These are phyloP conservation scores for Oenanthe sinensis DNA, from an alignment of 129 eudicot species.

Conservation along the genomic window DNA sequence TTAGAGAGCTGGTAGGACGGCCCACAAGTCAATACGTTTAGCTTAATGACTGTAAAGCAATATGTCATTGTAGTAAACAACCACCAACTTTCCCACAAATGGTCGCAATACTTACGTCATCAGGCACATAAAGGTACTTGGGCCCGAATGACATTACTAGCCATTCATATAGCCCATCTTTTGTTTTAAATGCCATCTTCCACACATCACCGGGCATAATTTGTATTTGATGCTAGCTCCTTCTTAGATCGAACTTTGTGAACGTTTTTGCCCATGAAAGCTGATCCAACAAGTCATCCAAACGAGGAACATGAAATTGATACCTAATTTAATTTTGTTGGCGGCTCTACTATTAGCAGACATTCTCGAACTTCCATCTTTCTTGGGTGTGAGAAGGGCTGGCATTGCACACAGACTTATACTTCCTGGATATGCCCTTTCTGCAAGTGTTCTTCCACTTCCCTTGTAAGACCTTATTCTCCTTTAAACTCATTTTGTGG, in stretches of 20 bases:
- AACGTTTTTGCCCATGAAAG: neutral
- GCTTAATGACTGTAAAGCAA: no score
- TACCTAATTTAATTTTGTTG: neutral
- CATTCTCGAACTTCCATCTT: neutral
- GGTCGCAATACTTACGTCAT: no score
- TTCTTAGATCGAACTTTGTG: neutral
- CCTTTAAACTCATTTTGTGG: neutral
- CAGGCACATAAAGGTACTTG: no score
- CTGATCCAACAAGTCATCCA: neutral
- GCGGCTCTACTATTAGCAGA: neutral
- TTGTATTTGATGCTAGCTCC: neutral
- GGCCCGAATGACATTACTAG: no score
- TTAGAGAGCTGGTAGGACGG: no score
- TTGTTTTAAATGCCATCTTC: neutral
- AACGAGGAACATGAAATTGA: neutral
- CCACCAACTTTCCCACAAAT: no score
- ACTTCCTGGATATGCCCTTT: slow-evolving; percentile 1
- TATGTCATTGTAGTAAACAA: no score
- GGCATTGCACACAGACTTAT: neutral
- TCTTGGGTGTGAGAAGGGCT: neutral
- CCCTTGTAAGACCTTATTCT: neutral
- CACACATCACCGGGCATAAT: neutral
- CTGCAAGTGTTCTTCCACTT: neutral
- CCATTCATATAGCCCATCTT: neutral
- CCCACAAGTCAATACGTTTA: no score